Evolutionary conservation across 1,284 basidiomycete species (phyloP).

Genomic region (Bjerkandera adusta): DNA sequence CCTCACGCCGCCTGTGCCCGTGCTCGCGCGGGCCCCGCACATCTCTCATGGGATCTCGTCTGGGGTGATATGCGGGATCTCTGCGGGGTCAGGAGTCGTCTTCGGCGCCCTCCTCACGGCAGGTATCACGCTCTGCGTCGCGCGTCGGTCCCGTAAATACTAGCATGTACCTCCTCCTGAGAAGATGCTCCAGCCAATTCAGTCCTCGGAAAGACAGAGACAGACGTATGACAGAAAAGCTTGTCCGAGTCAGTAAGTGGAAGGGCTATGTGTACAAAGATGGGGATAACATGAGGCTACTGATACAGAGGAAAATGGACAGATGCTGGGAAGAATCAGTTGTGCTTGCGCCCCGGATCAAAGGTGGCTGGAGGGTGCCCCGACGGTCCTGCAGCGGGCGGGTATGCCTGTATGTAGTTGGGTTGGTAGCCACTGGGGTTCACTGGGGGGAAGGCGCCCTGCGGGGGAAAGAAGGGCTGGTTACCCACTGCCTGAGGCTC

Average conservation of each 20-base stretch:
- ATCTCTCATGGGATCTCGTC: conserved; percentile 18
- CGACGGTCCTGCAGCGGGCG: conserved; percentile 10
- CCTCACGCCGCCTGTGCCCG: conserved; percentile 27
- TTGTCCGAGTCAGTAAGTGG: neutral
- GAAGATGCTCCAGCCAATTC: no score
- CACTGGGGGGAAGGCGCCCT: conserved; percentile 8
- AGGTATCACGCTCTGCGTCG: conserved; percentile 11
- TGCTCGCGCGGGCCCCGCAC: conserved; percentile 16
- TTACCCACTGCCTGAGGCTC: conserved; percentile 36
- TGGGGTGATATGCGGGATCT: conserved; percentile 28
- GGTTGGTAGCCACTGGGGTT: conserved; percentile 23
- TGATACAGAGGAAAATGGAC: conserved; percentile 1
- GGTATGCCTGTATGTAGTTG: conserved; percentile 23
- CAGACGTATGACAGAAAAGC: no score
- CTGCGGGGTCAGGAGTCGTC: conserved; percentile 26
- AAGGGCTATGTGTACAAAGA: neutral
- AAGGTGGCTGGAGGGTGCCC: conserved; percentile 29
- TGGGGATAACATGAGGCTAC: neutral
- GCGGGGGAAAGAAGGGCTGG: conserved; percentile 8
- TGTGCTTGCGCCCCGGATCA: conserved; percentile 19
- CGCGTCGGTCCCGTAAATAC: conserved; percentile 9
- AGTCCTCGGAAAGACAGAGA: no score
- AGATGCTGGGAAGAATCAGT: neutral
- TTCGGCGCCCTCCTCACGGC: conserved; percentile 31
- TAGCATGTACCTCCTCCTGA: no score